phyloP scores from a whole-genome alignment of 2,329 filamentous ascomycete genomes.

The Microcyclosporella mali region DNA sequence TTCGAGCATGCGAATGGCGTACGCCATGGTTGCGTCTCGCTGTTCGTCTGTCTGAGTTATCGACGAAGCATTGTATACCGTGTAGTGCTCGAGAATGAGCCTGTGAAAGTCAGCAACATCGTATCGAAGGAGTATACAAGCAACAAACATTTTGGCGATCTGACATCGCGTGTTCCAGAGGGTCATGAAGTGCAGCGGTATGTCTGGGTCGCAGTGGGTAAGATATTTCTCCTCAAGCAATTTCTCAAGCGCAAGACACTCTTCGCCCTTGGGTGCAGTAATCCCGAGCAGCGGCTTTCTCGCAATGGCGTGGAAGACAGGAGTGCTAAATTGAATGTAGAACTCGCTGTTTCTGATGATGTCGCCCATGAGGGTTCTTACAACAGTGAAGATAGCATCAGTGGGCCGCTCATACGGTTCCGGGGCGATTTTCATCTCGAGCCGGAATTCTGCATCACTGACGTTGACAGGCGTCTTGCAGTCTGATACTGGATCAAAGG shows the following conservation, averaged over 20 bases:
- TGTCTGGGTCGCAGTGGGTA: slow-evolving; percentile 34
- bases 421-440: slow-evolving; percentile 33
- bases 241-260: slow-evolving; percentile 29
- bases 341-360: slow-evolving; percentile 35
- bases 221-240: slow-evolving; percentile 47
- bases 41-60: slow-evolving; percentile 20
- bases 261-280: slow-evolving; percentile 9
- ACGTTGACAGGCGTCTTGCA: slow-evolving; percentile 39
- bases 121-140: too few relatives aligned
- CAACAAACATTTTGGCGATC: slow-evolving; percentile 39
- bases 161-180: slow-evolving; percentile 41
- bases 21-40: slow-evolving; percentile 25
- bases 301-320: slow-evolving; percentile 32
- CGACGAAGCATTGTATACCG: slow-evolving; percentile 16
- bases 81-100: slow-evolving; percentile 47
- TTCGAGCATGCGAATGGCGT: slow-evolving; percentile 39
- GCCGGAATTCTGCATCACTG: slow-evolving; percentile 36
- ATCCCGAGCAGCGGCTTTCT: too few relatives aligned
- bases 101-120: too few relatives aligned
- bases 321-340: slow-evolving; percentile 45
- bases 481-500: slow-evolving; percentile 41
- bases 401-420: slow-evolving; percentile 29
- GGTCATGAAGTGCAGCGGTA: slow-evolving; percentile 44
- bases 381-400: slow-evolving; percentile 40
- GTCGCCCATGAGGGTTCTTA: slow-evolving; percentile 39